Conservation (phyloP, 208 protist species). For the Leishmania braziliensis region DNA sequence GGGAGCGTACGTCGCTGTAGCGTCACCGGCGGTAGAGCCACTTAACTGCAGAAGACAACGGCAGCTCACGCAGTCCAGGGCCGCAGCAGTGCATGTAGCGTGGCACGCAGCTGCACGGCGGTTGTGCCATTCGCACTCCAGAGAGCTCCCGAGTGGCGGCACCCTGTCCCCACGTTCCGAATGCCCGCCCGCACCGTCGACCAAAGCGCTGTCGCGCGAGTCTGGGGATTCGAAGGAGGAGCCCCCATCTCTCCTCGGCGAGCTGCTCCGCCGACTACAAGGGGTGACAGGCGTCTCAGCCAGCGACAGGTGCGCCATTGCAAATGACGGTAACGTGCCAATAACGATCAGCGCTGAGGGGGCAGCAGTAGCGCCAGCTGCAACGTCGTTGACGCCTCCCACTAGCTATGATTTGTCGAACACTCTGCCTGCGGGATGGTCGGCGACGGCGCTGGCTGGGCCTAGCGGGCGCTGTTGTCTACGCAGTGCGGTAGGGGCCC, state of each 20-base stretch:
- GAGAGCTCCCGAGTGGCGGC: neutral
- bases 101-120: neutral
- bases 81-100: neutral
- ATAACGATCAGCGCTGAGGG: neutral
- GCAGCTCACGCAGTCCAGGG: neutral
- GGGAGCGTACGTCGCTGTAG: neutral
- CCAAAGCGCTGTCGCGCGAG: neutral
- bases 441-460: neutral
- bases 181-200: neutral
- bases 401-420: neutral
- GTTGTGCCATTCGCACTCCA: neutral
- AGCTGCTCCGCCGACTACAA: slow-evolving; percentile 7
- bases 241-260: neutral
- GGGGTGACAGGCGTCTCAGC: neutral
- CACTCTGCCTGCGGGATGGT: neutral
- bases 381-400: neutral
- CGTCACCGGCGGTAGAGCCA: neutral
- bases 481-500: too few relatives aligned
- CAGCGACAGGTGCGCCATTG: neutral
- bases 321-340: neutral
- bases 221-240: neutral
- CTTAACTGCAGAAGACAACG: slow-evolving; percentile 1
- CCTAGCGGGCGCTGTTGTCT: neutral
- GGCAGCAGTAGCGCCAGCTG: neutral
- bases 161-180: neutral